Evolutionary conservation across 805 yeast species (phyloP), one percentile per base, ranked within the genome.

Genomic region (Metschnikowia orientalis): DNA sequence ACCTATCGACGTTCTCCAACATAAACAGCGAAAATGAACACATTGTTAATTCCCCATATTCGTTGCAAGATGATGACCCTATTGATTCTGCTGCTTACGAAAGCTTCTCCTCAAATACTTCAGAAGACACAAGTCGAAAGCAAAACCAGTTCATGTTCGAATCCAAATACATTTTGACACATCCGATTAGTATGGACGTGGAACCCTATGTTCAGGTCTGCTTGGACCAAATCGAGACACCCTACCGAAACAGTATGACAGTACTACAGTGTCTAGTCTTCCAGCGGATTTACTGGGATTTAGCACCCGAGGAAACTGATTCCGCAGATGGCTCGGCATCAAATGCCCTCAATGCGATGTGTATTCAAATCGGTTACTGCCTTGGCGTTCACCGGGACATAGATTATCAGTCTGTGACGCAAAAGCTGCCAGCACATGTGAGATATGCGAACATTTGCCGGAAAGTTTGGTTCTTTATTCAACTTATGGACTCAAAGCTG

Each of bases 1-100:
- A 81, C 74, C 54, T 74, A 21, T 71, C 81, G 0, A 50, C 75
- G 26, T 35, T 49, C 12, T 40, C 50, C 17, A 46, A 45, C 33
- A 38, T 34, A 9, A 32, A 22, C 10, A 18, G 22, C 10, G 45
- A 38, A 6, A 49, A 50, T 26, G 47, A 45, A 17, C 19, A 30
- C 11, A 23, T 28, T 9, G 19, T 41, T 11, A 16, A 19, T 17
- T 23, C 34, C 6, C 24, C 35, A n/a, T 29, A 29, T 20, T 22
- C 32, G 7, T 22, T 22, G 20, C 16, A 25, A 8, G 32, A 29
- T 10, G 32, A 29, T 13, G 8, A 9, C 14, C 15, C 21, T 6
- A n/a, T 18, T 18, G 23, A 27, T 6, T 22, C 11, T 8, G 16
- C 10, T 11, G 31, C 20, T 2, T 14, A 19, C 17, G 6, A 11